Evolutionary conservation across 2,329 filamentous ascomycete species (phyloP).

Genomic region (Fusarium fracticaudum): DNA sequence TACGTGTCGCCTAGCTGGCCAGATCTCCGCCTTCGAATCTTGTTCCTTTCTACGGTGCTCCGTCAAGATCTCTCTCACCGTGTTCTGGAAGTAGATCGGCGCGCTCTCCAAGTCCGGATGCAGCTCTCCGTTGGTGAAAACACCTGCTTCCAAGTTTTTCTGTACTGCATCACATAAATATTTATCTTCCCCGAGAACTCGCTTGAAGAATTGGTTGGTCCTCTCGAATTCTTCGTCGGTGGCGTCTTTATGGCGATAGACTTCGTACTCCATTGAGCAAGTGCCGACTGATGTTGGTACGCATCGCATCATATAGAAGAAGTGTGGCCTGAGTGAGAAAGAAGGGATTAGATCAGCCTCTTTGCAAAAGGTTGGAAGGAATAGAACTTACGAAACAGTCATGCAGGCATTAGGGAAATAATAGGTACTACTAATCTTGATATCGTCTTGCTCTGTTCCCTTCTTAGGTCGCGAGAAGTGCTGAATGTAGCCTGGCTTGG

Average conservation of each 20-base stretch:
- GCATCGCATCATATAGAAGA: constrained; percentile 32
- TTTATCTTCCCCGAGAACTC: constrained; percentile 68
- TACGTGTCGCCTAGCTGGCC: background rate
- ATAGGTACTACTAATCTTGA: constrained; percentile 15
- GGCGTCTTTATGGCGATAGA: constrained; percentile 68
- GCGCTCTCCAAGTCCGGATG: constrained; percentile 7
- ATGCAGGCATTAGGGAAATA: constrained; percentile 31
- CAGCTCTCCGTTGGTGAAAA: constrained; percentile 48
- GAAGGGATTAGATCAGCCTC: no score
- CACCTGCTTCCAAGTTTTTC: constrained; percentile 66
- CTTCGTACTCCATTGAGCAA: constrained; percentile 48
- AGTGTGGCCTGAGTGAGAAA: background rate
- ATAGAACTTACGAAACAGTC: constrained; percentile 22
- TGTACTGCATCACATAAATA: constrained; percentile 67
- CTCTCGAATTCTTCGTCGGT: constrained; percentile 64
- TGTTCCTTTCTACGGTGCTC: background rate
- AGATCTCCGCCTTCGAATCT: background rate
- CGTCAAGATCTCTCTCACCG: background rate
- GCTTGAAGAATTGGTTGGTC: constrained; percentile 68
- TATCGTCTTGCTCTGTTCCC: constrained; percentile 1
- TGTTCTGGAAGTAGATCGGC: background rate
- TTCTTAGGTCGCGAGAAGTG: constrained; percentile 6
- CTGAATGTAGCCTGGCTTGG: constrained; percentile 27
- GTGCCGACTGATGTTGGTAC: constrained; percentile 25
- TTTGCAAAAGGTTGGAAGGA: background rate